These are phyloP conservation scores for Fistulina hepatica DNA, from an alignment of 1,284 basidiomycete species.

Conservation along the genomic window DNA sequence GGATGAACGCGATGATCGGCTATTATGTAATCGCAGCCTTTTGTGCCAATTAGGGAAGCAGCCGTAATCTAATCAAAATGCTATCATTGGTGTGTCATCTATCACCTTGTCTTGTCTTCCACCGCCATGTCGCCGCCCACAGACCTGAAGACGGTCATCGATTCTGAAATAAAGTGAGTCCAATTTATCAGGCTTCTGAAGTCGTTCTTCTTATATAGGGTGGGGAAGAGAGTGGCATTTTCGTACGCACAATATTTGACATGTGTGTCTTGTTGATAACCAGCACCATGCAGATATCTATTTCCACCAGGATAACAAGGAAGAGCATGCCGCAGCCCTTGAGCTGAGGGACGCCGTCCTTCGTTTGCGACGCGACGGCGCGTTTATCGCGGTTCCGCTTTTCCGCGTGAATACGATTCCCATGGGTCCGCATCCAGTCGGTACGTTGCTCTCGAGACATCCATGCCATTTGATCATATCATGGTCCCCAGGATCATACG, in stretches of 20 bases:
- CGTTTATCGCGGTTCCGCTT: constrained; percentile 66
- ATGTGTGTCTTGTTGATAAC: not conserved
- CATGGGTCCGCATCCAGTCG: constrained; percentile 66
- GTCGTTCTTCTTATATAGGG: constrained; percentile 2
- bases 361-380: constrained; percentile 55
- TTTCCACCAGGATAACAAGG: constrained; percentile 56
- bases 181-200: not conserved
- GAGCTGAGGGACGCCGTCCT: constrained; percentile 60
- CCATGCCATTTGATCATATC: not conserved
- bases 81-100: too few relatives aligned
- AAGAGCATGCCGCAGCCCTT: constrained; percentile 52
- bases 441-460: constrained; percentile 30
- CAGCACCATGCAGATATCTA: constrained; percentile 47
- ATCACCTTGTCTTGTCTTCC: too few relatives aligned
- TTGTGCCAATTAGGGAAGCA: too few relatives aligned
- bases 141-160: constrained; percentile 49
- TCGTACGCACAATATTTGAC: constrained; percentile 32
- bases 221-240: constrained; percentile 81
- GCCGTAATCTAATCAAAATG: too few relatives aligned
- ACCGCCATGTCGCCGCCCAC: constrained; percentile 30
- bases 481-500: constrained; percentile 48
- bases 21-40: too few relatives aligned
- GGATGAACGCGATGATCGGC: too few relatives aligned
- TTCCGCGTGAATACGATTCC: constrained; percentile 58
- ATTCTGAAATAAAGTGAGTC: constrained; percentile 54